Evolutionary conservation across 2,329 filamentous ascomycete genomes (phyloP), one percentile per base, ranked within the genome.

Genomic region (Neobulgaria alba): DNA sequence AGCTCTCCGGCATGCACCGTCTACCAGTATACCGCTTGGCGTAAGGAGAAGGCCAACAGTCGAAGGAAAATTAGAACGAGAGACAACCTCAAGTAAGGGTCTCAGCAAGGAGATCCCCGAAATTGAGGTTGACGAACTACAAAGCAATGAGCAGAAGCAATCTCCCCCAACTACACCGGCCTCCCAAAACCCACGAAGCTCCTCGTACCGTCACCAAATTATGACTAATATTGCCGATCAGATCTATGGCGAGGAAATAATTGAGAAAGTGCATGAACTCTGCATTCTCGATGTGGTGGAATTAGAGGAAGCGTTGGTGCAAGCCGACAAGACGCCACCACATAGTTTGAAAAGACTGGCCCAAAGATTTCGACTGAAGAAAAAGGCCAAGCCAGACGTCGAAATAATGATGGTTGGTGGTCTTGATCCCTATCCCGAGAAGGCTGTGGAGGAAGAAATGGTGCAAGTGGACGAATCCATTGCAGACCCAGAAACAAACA

Each of bases 1-100:
- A 5, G 31, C 41, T 3, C 33, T 47, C 19, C 34, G 42, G 26
- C 31, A 39, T 2, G 32, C 29, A 14, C 20, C 30, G 10, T 29
- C 35, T 8, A 30, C 50, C 14, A 50, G 57, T 5, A 42, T 57
- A 19, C 56, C 57, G 19, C 56, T 60, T 46, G 57, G 56, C n/a
- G 56, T 54, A 36, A 45, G 52, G n/a, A 35, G 47, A 14, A 43
- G 46, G 43, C 45, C 46, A 38, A 48, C 45, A 15, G 43, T 43
- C 5, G 48, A 51, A 37, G 43, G 49, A 31, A 33, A 16, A 35
- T 21, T 33, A 2, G 29, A 26, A 10, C 26, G 34, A 29, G 39
- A 34, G 5, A n/a, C 33, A 19, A 10, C 4, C 3, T 21, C 21
- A n/a, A 4, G 17, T 4, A 5, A n/a, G 3, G 14, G 9, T 23